phyloP scores from a whole-genome alignment of 2,329 filamentous ascomycete species.

The Colletotrichum destructivum region DNA sequence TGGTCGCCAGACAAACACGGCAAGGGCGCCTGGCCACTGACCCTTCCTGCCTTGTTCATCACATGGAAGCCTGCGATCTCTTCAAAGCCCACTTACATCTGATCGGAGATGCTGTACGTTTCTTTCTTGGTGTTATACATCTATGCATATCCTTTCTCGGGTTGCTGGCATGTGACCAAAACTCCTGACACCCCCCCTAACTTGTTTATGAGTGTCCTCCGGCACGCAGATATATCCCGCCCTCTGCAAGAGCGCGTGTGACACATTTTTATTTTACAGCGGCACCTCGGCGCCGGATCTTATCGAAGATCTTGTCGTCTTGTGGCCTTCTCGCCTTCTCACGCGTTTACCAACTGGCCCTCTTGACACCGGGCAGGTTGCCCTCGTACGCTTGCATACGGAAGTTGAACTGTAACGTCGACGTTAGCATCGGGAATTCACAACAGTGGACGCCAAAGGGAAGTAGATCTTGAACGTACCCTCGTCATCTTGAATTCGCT shows the following conservation, averaged over 20 bases:
- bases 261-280: conserved; percentile 29
- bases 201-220: background rate
- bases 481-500: conserved; percentile 92
- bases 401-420: conserved; percentile 83
- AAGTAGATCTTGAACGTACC: conserved; percentile 80
- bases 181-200: conserved; percentile 6
- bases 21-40: background rate
- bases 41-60: background rate
- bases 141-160: conserved; percentile 17
- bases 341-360: conserved; percentile 88
- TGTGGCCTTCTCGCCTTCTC: background rate
- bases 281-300: background rate
- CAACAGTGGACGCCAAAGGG: background rate
- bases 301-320: background rate
- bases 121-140: conserved; percentile 12
- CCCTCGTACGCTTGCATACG: conserved; percentile 89
- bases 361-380: conserved; percentile 91
- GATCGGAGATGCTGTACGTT: conserved; percentile 31
- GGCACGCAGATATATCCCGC: background rate
- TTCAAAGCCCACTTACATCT: background rate
- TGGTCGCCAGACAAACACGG: background rate
- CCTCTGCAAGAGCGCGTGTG: background rate
- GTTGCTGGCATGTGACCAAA: conserved; percentile 16
- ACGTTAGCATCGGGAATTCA: too few species aligned
- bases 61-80: background rate